Evolutionary conservation across 352 stramenopile species (phyloP), one percentile per base, ranked within the genome.

Genomic region (Globisporangium cylindrosporum): DNA sequence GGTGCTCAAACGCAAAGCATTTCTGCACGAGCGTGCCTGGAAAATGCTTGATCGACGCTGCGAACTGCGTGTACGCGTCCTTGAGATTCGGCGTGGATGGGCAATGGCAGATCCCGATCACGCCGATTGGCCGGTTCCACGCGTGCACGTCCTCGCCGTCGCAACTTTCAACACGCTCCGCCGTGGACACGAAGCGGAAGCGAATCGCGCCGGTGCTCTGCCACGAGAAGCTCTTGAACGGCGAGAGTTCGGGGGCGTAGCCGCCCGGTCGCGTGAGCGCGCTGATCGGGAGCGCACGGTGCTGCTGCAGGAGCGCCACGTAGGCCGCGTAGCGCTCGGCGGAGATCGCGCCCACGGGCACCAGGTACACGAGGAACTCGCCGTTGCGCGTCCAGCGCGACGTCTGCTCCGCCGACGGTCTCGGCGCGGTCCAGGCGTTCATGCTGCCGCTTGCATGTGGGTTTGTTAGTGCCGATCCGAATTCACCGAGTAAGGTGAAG

Each of bases 1-100:
- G 70, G 67, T 92, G 84, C 66, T 96, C 86, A 61, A 96, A 96
- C 25, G 84, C 86, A 73, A 94, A 94, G 64, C 88, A 89, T 59
- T 92, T 91, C 22, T 91, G 82, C 57, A 94, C 70, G 41, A 96
- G 72, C 15, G 90, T 77, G n/a, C 77, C 80, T 0, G 80, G 81
- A 51, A 94, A 92, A 18, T 82, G 83, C 43, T 73, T 71, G 60
- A 91, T 79, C 24, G 82, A 88, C 55, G 82, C 73, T 66, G 83
- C 76, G 56, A 94, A 95, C 68, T 92, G 78, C 32, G 76, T 69
- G 71, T 90, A 86, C 2, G 86, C 87, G 41, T 79, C 74, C 22
- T 72, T 55, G 54, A 95, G 65, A 22, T 76, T 77, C 32, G 80
- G 77, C 49, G 88, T 87, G 34, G 84, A 81, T 32, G 85, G 86